These are phyloP conservation scores for Boletus hoseneyae DNA, from an alignment of 1,284 basidiomycete species.

Conservation along the genomic window DNA sequence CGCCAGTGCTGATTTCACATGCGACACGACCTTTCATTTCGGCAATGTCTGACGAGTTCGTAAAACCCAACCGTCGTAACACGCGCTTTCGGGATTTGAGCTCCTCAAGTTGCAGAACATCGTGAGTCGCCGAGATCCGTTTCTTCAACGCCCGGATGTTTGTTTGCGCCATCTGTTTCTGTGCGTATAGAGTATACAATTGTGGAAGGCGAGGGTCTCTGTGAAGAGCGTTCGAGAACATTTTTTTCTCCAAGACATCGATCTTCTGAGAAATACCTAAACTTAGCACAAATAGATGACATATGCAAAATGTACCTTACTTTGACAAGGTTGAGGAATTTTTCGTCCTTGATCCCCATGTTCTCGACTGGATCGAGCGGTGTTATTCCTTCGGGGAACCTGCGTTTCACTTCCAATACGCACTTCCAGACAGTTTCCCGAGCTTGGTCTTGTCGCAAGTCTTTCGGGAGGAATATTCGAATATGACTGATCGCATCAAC, in stretches of 20 bases:
- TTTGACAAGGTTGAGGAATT: slow-evolving; percentile 84
- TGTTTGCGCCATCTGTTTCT: slow-evolving; percentile 72
- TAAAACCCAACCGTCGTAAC: slow-evolving; percentile 89
- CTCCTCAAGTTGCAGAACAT: slow-evolving; percentile 95
- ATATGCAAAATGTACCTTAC: slow-evolving; percentile 40
- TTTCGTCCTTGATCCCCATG: slow-evolving; percentile 95
- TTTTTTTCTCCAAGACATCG: slow-evolving; percentile 77
- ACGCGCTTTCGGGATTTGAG: slow-evolving; percentile 96
- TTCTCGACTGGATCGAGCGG: slow-evolving; percentile 92
- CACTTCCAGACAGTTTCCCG: slow-evolving; percentile 88
- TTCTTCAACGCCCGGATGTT: slow-evolving; percentile 78
- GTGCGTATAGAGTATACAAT: slow-evolving; percentile 76
- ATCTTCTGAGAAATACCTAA: slow-evolving; percentile 68
- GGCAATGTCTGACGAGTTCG: slow-evolving; percentile 86
- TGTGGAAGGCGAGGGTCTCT: slow-evolving; percentile 72
- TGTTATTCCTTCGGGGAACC: slow-evolving; percentile 86
- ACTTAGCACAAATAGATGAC: slow-evolving; percentile 1
- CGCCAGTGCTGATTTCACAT: slow-evolving; percentile 97
- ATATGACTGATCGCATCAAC: slow-evolving; percentile 86
- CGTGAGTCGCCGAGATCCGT: slow-evolving; percentile 85
- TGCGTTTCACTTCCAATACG: slow-evolving; percentile 83
- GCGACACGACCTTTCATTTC: slow-evolving; percentile 98
- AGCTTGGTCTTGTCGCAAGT: slow-evolving; percentile 73
- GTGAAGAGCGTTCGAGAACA: slow-evolving; percentile 74
- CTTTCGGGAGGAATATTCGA: slow-evolving; percentile 87